These are phyloP conservation scores for Flagelloscypha sp. DNA, from an alignment of 768 basidiomycete species.

Conservation along the genomic window DNA sequence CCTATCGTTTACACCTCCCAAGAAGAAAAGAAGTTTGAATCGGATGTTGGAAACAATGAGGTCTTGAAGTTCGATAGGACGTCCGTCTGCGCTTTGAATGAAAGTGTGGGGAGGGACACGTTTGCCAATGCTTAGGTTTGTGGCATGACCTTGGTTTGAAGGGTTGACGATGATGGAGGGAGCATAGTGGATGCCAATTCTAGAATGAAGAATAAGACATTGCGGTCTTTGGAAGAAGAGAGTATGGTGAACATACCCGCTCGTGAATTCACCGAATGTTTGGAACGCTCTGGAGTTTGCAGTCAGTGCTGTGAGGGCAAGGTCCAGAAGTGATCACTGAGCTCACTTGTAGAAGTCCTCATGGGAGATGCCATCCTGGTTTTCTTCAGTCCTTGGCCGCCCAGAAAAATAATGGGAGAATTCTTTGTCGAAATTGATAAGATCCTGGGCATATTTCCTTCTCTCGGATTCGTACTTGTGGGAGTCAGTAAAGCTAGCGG, in stretches of 20 bases:
- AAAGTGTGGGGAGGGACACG: slow-evolving; percentile 44
- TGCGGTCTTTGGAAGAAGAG: no score
- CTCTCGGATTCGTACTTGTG: slow-evolving; percentile 64
- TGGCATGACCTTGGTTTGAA: slow-evolving; percentile 28
- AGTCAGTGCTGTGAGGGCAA: background rate
- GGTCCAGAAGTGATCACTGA: background rate
- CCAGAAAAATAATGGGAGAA: slow-evolving; percentile 62
- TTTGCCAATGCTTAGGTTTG: slow-evolving; percentile 39
- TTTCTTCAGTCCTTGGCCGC: slow-evolving; percentile 44
- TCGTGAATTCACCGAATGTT: slow-evolving; percentile 46
- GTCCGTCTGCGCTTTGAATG: slow-evolving; percentile 40
- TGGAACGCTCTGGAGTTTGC: slow-evolving; percentile 33
- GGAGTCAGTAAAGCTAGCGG: background rate
- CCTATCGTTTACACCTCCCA: slow-evolving; percentile 31
- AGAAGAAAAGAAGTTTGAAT: slow-evolving; percentile 50
- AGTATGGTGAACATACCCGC: no score
- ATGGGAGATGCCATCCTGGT: slow-evolving; percentile 43
- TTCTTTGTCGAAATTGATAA: slow-evolving; percentile 64
- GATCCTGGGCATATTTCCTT: slow-evolving; percentile 58
- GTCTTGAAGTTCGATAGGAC: slow-evolving; percentile 47
- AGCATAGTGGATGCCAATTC: slow-evolving; percentile 45
- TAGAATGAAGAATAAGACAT: no score
- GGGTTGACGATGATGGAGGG: slow-evolving; percentile 36
- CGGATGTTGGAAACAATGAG: slow-evolving; percentile 41
- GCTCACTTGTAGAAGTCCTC: slow-evolving; percentile 40